These are phyloP conservation scores for Syzygium jambos DNA, from an alignment of 345 rosid genomes.

Conservation along the genomic window DNA sequence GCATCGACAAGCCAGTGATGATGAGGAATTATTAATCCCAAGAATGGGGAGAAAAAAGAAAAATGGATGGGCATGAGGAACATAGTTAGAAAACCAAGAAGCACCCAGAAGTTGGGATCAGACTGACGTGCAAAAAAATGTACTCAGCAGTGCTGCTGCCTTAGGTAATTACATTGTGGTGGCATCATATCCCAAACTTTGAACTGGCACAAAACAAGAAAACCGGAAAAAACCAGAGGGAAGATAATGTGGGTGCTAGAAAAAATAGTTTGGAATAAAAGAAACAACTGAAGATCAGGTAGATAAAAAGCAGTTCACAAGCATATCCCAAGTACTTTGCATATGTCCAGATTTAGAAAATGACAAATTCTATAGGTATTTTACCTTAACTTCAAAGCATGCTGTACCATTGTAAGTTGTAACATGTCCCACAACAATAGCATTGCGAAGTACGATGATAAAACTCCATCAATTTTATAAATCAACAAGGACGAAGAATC, in stretches of 20 bases:
- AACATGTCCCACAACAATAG: not conserved
- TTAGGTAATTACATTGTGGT: conserved; percentile 16
- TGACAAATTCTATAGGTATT: not conserved
- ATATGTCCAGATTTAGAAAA: not conserved
- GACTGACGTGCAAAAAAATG: conserved; percentile 57
- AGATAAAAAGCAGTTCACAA: not conserved
- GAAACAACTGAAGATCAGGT: not conserved
- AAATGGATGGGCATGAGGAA: not conserved
- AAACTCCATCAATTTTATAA: not conserved
- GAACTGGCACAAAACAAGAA: not conserved
- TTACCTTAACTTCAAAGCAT: not conserved
- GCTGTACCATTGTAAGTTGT: not conserved
- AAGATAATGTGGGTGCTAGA: not conserved
- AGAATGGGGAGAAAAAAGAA: not conserved
- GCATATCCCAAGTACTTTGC: not conserved
- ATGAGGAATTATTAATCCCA: not conserved
- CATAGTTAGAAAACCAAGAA: not conserved
- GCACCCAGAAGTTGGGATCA: conserved; percentile 23
- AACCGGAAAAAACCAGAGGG: not conserved
- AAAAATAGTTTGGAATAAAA: not conserved
- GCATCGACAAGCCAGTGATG: not conserved
- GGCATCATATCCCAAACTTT: conserved; percentile 39
- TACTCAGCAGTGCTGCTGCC: conserved; percentile 39
- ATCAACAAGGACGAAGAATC: not conserved
- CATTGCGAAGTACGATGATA: not conserved